Evolutionary conservation across 352 stramenopile species (phyloP).

Genomic region (Globisporangium cylindrosporum): DNA sequence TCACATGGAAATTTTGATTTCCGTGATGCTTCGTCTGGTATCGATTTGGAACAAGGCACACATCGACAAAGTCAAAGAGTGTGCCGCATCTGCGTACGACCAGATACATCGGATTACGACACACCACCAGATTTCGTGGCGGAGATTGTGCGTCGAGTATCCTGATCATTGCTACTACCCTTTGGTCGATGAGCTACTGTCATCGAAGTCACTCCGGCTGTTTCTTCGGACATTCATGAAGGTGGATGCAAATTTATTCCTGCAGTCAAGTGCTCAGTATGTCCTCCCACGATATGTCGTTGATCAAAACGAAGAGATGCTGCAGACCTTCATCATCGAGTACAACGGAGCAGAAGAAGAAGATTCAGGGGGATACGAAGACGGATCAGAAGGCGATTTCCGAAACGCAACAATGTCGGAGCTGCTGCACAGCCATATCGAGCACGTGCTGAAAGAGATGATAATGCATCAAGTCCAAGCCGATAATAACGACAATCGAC

Average conservation of each 20-base stretch:
- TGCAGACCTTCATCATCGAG: slow-evolving; percentile 37
- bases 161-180: slow-evolving; percentile 51
- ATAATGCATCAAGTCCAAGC: slow-evolving; percentile 62
- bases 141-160: slow-evolving; percentile 48
- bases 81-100: slow-evolving; percentile 32
- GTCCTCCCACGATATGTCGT: slow-evolving; percentile 65
- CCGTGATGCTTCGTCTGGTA: slow-evolving; percentile 45
- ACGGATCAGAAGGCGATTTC: slow-evolving; percentile 20
- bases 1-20: slow-evolving; percentile 44
- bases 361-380: slow-evolving; percentile 17
- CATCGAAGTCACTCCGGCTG: slow-evolving; percentile 30
- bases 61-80: slow-evolving; percentile 22
- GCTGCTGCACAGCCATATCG: slow-evolving; percentile 45
- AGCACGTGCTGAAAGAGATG: slow-evolving; percentile 59
- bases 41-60: slow-evolving; percentile 50
- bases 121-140: slow-evolving; percentile 49
- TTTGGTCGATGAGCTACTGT: slow-evolving; percentile 54
- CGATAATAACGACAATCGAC: slow-evolving; percentile 42
- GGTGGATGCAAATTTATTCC: slow-evolving; percentile 40
- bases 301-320: slow-evolving; percentile 50
- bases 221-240: slow-evolving; percentile 66
- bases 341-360: slow-evolving; percentile 31
- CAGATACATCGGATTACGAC: slow-evolving; percentile 50
- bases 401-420: slow-evolving; percentile 30
- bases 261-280: slow-evolving; percentile 44